phyloP scores from a whole-genome alignment of 768 basidiomycete species.

The Crepidotus variabilis region DNA sequence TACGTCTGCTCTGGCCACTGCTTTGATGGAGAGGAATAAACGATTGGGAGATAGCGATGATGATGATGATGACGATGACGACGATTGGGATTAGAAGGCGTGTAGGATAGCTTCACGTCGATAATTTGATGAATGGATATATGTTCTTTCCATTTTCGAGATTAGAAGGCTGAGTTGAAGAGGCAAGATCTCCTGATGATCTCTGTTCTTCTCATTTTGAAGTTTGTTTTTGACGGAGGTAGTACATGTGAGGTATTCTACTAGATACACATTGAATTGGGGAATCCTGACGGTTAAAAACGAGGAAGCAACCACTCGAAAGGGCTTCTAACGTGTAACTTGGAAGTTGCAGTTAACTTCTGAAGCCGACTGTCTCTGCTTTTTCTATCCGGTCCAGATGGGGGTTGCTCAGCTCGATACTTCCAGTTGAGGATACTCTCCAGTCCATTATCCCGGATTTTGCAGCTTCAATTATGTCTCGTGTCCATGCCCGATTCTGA shows the following conservation, averaged over 20 bases:
- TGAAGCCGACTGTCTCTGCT: too few relatives aligned
- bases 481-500: constrained; percentile 35
- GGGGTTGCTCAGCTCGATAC: constrained; percentile 18
- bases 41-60: constrained; percentile 85
- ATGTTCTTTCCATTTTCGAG: background rate
- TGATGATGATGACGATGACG: constrained; percentile 72
- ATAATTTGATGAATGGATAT: background rate
- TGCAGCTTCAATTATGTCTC: constrained; percentile 29
- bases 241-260: too few relatives aligned
- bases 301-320: too few relatives aligned
- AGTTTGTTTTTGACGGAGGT: too few relatives aligned
- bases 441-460: constrained; percentile 31
- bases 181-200: too few relatives aligned
- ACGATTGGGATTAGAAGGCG: constrained; percentile 46
- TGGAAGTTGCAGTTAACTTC: too few relatives aligned
- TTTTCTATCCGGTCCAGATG: too few relatives aligned
- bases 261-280: too few relatives aligned
- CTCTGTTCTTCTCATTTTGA: too few relatives aligned
- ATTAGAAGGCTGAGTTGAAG: background rate
- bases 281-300: too few relatives aligned
- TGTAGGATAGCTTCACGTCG: too few relatives aligned
- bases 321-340: too few relatives aligned
- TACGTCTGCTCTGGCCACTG: constrained; percentile 80
- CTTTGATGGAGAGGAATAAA: constrained; percentile 79
- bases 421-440: constrained; percentile 35